phyloP scores from a whole-genome alignment of 345 rosid species.

The Gossypium sturtianum region DNA sequence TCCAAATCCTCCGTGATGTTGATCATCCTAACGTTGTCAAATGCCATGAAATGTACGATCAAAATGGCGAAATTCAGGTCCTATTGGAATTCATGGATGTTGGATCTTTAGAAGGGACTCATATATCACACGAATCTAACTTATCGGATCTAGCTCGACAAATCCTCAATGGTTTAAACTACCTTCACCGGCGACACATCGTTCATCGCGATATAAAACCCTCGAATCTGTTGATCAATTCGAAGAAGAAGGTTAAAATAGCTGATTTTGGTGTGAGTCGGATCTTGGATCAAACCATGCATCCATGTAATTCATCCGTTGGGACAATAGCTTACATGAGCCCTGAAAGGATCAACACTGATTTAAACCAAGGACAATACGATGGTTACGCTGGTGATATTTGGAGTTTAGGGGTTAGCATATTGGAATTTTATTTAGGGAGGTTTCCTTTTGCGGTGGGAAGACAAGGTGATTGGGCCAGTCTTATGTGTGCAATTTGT shows the following conservation, averaged over 20 bases:
- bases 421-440: conserved; percentile 81
- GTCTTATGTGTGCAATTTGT: conserved; percentile 87
- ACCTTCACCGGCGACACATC: conserved; percentile 68
- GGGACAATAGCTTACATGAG: conserved; percentile 98
- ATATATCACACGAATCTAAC: conserved; percentile 40
- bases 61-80: conserved; percentile 83
- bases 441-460: conserved; percentile 70
- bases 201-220: conserved; percentile 98
- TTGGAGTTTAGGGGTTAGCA: conserved; percentile 94
- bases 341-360: conserved; percentile 95
- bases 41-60: conserved; percentile 86
- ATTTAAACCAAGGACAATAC: conserved; percentile 79
- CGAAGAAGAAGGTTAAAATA: conserved; percentile 62
- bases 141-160: conserved; percentile 64
- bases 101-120: conserved; percentile 74
- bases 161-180: conserved; percentile 69
- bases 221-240: conserved; percentile 66
- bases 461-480: conserved; percentile 92
- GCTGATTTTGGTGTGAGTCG: conserved; percentile 94
- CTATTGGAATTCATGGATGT: conserved; percentile 83
- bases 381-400: conserved; percentile 82
- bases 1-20: conserved; percentile 78
- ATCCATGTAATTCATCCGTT: conserved; percentile 84
- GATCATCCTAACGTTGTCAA: conserved; percentile 77
- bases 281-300: conserved; percentile 82